Evolutionary conservation across 2,329 filamentous ascomycete species (phyloP), one percentile per base, ranked within the genome.

Genomic region (Sordariomycetes sp.): DNA sequence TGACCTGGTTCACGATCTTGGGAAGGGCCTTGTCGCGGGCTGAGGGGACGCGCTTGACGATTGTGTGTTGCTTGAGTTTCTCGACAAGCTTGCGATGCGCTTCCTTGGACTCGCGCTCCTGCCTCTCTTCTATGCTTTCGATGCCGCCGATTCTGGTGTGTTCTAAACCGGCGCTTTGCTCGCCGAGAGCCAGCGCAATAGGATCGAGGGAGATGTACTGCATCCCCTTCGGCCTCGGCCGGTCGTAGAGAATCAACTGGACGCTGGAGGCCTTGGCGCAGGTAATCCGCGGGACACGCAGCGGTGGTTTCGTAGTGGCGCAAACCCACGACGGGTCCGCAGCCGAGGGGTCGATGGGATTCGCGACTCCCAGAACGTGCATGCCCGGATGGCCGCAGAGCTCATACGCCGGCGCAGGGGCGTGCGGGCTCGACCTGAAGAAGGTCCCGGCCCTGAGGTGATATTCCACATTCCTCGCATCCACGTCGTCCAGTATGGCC

Each of bases 201-300:
- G 92, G 90, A 19, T 78, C 75, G 15, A 95, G 66, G 1, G 92
- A 98, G 46, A 96, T 82, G 57, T 96, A 98, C 58, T 98, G 90
- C 92, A 98, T 96, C 36, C 79, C 75, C 21, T 72, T 78, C 1
- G 92, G 90, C 37, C 82, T 74, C 1, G 92, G 92, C 30, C 88
- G 72, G 47, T 94, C 79, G 57, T 93, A 98, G 37, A 93, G 69
- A 38, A 96, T 83, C 29, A 95, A 74, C 53, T 98, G 92, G 30
- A 94, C 75, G 30, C 79, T 86, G 15, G 82, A 68, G 5, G 77
- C 76, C 41, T 74, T 72, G 31, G 79, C 70, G 38, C 84, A 93
- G 37, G 75, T 77, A 39, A 98, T 79, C 24, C 69, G 71, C 3
- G 90, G 90, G n/a, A 78, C 64, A 40, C 50, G 67, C 46, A 45